Conservation (phyloP, 2,329 filamentous ascomycete genomes). For the Pseudomassariella vexata region DNA sequence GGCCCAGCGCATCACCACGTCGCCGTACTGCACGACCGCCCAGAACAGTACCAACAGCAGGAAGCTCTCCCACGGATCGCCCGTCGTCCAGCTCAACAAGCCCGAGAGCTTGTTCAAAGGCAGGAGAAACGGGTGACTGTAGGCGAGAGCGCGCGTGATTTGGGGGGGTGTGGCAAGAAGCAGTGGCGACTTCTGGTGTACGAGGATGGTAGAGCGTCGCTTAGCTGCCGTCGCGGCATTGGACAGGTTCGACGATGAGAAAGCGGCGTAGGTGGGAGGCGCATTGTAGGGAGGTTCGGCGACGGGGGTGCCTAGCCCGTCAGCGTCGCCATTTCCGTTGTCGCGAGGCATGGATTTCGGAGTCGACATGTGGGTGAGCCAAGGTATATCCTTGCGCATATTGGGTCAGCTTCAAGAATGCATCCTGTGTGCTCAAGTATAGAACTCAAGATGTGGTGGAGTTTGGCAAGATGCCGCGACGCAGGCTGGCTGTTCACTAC, state of each 20-base stretch:
- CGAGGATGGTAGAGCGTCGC: conserved; percentile 84
- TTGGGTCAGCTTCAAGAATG: neutral
- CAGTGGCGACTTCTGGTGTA: conserved; percentile 93
- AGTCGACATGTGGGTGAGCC: conserved; percentile 48
- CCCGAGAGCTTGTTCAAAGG: conserved; percentile 82
- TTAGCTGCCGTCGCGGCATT: conserved; percentile 57
- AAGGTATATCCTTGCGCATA: conserved; percentile 36
- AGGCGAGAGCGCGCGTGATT: conserved; percentile 87
- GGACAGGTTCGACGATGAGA: conserved; percentile 77
- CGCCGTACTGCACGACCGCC: conserved; percentile 80
- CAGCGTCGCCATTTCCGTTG: conserved; percentile 23
- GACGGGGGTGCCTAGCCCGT: conserved; percentile 24
- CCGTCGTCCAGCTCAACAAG: conserved; percentile 87
- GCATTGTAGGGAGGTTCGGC: conserved; percentile 29
- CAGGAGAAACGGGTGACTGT: conserved; percentile 90
- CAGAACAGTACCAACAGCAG: conserved; percentile 80
- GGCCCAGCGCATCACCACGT: conserved; percentile 71
- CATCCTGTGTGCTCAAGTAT: too few relatives aligned
- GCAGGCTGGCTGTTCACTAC: too few relatives aligned
- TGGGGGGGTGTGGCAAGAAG: conserved; percentile 91
- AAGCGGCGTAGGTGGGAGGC: conserved; percentile 76
- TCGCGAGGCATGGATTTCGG: conserved; percentile 33
- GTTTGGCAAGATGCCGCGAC: too few relatives aligned
- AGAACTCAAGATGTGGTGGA: too few relatives aligned
- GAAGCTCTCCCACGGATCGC: conserved; percentile 96